phyloP scores from a whole-genome alignment of 106 monocot species.

The Dactylorhiza incarnata region DNA sequence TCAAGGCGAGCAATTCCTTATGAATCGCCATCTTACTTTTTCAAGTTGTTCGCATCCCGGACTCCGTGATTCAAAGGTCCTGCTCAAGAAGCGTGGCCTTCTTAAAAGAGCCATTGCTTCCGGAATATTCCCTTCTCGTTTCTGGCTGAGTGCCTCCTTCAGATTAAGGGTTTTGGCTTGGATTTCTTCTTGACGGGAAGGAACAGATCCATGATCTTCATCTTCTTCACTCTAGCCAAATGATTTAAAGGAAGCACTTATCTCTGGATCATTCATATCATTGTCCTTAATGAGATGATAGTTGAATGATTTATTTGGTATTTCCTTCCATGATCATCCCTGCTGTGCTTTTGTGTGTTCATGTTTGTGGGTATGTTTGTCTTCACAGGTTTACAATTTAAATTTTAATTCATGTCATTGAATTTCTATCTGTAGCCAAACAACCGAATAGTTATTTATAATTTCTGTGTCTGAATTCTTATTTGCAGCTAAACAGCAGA shows the following conservation, averaged over 20 bases:
- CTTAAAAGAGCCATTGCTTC: constrained; percentile 77
- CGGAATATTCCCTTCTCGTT: constrained; percentile 51
- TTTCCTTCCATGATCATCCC: too few relatives aligned
- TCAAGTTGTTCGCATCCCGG: constrained; percentile 8
- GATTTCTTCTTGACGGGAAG: constrained; percentile 29
- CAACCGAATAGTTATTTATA: too few relatives aligned
- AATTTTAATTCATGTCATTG: too few relatives aligned
- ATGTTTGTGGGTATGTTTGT: too few relatives aligned
- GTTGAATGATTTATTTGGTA: too few relatives aligned
- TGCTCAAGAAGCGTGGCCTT: constrained; percentile 82
- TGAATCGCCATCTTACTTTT: constrained; percentile 76
- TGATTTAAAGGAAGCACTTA: constrained; percentile 70
- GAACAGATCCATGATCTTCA: constrained; percentile 20
- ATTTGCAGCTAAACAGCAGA: too few relatives aligned
- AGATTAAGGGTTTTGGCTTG: constrained; percentile 44
- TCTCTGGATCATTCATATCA: constrained; percentile 92
- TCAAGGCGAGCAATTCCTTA: constrained; percentile 75
- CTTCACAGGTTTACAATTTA: too few relatives aligned
- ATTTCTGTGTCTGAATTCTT: too few relatives aligned
- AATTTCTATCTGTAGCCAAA: too few relatives aligned
- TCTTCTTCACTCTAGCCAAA: constrained; percentile 87
- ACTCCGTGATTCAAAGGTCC: constrained; percentile 28
- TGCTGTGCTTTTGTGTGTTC: too few relatives aligned
- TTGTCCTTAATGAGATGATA: too few relatives aligned
- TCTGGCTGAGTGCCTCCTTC: constrained; percentile 65